A percentile compares a stretch with the other conserved stretches of the same genome.
Conservation (phyloP, 305 asterid species). For the Lippia alba region DNA sequence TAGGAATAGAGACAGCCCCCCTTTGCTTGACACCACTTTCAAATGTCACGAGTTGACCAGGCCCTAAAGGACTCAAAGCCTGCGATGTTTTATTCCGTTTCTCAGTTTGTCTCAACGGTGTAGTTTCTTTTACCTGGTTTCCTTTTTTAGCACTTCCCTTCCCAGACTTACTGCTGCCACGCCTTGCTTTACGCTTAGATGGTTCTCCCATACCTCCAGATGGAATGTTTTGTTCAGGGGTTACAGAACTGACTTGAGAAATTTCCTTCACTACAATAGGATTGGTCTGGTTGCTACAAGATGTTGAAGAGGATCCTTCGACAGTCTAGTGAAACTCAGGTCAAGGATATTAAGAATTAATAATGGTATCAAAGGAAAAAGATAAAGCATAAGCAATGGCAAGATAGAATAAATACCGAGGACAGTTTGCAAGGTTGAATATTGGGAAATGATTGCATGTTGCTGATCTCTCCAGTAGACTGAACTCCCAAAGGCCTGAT, state of each 20-base stretch:
- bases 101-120: constrained; percentile 55
- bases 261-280: constrained; percentile 47
- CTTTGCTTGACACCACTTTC: constrained; percentile 58
- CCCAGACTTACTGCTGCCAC: constrained; percentile 63
- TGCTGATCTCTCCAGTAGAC: constrained; percentile 54
- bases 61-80: constrained; percentile 53
- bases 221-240: constrained; percentile 43
- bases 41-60: constrained; percentile 61
- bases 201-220: constrained; percentile 53
- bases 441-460: constrained; percentile 47
- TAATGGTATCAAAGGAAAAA: constrained; percentile 8
- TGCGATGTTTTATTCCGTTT: constrained; percentile 54
- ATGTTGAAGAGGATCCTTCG: constrained; percentile 53
- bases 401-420: constrained; percentile 48
- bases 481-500: constrained; percentile 53
- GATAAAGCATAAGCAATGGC: constrained; percentile 20
- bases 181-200: constrained; percentile 78
- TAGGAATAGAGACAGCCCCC: constrained; percentile 59
- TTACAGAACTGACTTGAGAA: constrained; percentile 52
- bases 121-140: constrained; percentile 55
- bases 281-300: constrained; percentile 53
- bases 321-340: constrained; percentile 53
- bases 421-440: constrained; percentile 58
- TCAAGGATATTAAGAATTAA: constrained; percentile 3
- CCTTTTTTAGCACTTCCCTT: constrained; percentile 77